Evolutionary conservation across 495 filamentous ascomycete species (phyloP), one percentile per base, ranked within the genome.

Genomic region (Tirmania nivea): DNA sequence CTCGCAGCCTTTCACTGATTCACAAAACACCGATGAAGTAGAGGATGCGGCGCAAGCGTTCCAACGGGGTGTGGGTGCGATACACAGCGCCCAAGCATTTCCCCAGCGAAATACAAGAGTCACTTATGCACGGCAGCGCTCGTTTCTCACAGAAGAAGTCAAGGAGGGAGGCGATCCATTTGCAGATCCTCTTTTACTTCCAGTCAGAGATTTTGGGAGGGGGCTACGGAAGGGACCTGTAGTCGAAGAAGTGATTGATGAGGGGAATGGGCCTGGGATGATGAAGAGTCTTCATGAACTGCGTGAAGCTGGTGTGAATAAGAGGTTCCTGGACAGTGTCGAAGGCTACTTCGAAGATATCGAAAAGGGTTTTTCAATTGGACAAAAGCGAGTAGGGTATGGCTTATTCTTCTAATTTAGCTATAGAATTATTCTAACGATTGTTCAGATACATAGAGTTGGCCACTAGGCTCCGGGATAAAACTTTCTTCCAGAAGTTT

Each of bases 241-340:
- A 42, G 72, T 74, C 14, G 77, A 80, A n/a, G 72, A 75, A 12
- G 72, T 73, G 6, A 68, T 66, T 34, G 63, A 71, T 31, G 73
- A 73, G 25, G 69, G 37, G 11, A 49, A 60, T 25, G 53, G 55
- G 52, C 34, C 72, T 47, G 73, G 71, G 12, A 69, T 75, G 51
- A 79, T 94, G 54, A 77, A 81, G 50, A 90, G 80, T 57, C 83
- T 95, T 35, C 87, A 96, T 62, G 90, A 97, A 64, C 71, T 97
- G 47, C 75, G 87, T 56, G 82, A 86, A 57, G 79, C 86, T 39
- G 90, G 90, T 8, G 79, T 80, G 20, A 92, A 88, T 64, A 80
- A 78, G 50, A 80, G 86, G 17, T 87, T 92, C 54, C 68, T 80
- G 8, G 78, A 85, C 58, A 82, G 86, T 50, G 73, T 92, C 51